Evolutionary conservation across 1,284 basidiomycete species (phyloP).

Genomic region (Rhodotorula sp.): DNA sequence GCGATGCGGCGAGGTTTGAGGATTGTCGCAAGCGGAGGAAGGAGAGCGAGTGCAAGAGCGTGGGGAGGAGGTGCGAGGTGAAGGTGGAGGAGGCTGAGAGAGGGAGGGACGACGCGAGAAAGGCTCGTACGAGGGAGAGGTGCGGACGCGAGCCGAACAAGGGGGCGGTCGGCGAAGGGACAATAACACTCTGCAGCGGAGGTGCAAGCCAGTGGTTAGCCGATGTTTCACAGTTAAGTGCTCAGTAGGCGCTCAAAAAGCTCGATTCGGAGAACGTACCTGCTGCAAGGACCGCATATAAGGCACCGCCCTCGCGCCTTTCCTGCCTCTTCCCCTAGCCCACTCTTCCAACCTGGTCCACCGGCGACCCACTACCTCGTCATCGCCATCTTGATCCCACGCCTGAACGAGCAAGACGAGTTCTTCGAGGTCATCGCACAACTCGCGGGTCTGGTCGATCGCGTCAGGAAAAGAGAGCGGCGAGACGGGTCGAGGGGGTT

Average conservation of each 20-base stretch:
- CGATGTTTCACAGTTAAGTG: neutral
- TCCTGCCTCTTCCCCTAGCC: constrained; percentile 1
- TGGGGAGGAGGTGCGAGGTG: neutral
- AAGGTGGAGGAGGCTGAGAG: neutral
- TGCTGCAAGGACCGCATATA: constrained; percentile 28
- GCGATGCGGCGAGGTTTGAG: neutral
- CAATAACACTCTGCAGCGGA: constrained; percentile 9
- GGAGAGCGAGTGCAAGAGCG: constrained; percentile 22
- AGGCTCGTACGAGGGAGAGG: neutral
- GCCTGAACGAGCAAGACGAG: constrained; percentile 6
- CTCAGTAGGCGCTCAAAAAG: too few relatives aligned
- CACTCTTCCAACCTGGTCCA: constrained; percentile 15
- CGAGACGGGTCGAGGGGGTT: constrained; percentile 24
- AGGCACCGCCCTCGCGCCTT: constrained; percentile 4
- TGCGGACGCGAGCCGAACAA: constrained; percentile 11
- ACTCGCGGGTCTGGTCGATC: neutral
- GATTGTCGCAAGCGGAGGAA: neutral
- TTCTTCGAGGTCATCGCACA: neutral
- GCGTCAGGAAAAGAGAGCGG: constrained; percentile 6
- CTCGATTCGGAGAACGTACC: constrained; percentile 1
- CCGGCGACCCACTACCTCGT: neutral
- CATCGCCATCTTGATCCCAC: neutral
- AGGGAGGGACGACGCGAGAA: neutral
- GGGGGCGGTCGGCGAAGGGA: constrained; percentile 15
- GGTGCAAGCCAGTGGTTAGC: neutral